These are phyloP conservation scores for Clitopilus passeckerianus DNA, from an alignment of 768 basidiomycete species.

Conservation along the genomic window DNA sequence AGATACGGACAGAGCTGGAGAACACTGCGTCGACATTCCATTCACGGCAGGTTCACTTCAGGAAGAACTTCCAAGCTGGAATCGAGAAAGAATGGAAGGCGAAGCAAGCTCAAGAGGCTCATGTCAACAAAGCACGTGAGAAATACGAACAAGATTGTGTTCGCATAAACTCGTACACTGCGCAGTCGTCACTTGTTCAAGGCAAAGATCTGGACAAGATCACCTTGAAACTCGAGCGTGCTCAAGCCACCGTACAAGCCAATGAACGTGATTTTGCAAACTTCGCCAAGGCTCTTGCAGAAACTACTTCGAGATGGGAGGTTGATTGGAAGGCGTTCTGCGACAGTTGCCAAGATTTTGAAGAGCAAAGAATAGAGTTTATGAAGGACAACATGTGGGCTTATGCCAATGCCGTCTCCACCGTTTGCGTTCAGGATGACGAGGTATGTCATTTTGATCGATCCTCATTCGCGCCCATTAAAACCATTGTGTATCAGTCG, in stretches of 20 bases:
- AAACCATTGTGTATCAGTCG: slow-evolving; percentile 45
- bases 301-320: slow-evolving; percentile 86
- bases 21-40: slow-evolving; percentile 54
- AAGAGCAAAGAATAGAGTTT: slow-evolving; percentile 92
- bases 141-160: slow-evolving; percentile 93
- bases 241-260: slow-evolving; percentile 83
- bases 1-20: slow-evolving; percentile 77
- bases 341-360: slow-evolving; percentile 92
- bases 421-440: slow-evolving; percentile 92
- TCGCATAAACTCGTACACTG: slow-evolving; percentile 90
- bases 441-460: slow-evolving; percentile 53
- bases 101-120: slow-evolving; percentile 81
- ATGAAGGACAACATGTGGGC: slow-evolving; percentile 95
- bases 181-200: slow-evolving; percentile 86
- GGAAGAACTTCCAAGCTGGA: slow-evolving; percentile 63
- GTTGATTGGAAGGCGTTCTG: slow-evolving; percentile 92
- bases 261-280: slow-evolving; percentile 94
- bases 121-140: slow-evolving; percentile 86
- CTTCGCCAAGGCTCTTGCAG: slow-evolving; percentile 73
- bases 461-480: not conserved
- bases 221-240: slow-evolving; percentile 79
- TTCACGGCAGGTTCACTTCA: slow-evolving; percentile 62
- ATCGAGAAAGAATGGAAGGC: slow-evolving; percentile 91
- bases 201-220: slow-evolving; percentile 93
- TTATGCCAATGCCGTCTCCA: slow-evolving; percentile 94